Conservation (phyloP, 177 flowering plant species). For the Vitis hybrid region DNA sequence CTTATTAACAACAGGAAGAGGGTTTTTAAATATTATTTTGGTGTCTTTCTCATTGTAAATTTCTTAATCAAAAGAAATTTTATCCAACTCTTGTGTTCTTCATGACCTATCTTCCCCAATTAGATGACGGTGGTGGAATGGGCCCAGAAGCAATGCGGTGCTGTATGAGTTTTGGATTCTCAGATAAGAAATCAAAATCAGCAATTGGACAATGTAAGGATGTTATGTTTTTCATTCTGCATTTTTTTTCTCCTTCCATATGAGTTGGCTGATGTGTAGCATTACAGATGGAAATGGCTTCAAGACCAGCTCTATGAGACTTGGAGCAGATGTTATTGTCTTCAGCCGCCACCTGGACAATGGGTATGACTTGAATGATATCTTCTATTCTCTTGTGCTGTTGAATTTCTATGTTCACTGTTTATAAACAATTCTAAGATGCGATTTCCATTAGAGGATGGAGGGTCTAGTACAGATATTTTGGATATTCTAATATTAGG, state of each 20-base stretch:
- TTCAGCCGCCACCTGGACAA: conserved; percentile 64
- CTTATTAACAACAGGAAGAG: neutral
- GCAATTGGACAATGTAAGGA: conserved; percentile 85
- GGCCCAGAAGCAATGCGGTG: conserved; percentile 76
- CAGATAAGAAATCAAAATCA: conserved; percentile 69
- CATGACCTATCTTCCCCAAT: neutral
- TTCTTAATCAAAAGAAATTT: neutral
- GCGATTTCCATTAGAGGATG: too few relatives aligned
- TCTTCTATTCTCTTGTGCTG: neutral
- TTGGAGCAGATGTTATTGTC: conserved; percentile 93
- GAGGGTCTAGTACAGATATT: too few relatives aligned
- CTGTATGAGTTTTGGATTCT: conserved; percentile 97
- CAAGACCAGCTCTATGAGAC: conserved; percentile 98
- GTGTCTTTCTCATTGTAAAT: neutral
- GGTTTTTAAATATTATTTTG: neutral
- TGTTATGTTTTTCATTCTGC: conserved; percentile 8
- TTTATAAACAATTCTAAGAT: neutral
- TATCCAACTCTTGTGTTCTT: neutral
- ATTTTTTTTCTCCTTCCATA: conserved; percentile 1
- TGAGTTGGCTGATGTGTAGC: conserved; percentile 30
- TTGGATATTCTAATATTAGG: too few relatives aligned
- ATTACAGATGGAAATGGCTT: conserved; percentile 99
- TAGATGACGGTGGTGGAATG: conserved; percentile 99
- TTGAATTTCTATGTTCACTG: neutral
- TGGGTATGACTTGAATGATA: conserved; percentile 39